phyloP scores from a whole-genome alignment of 176 grass and related monocot genomes.

The Musa schizocarpa region DNA sequence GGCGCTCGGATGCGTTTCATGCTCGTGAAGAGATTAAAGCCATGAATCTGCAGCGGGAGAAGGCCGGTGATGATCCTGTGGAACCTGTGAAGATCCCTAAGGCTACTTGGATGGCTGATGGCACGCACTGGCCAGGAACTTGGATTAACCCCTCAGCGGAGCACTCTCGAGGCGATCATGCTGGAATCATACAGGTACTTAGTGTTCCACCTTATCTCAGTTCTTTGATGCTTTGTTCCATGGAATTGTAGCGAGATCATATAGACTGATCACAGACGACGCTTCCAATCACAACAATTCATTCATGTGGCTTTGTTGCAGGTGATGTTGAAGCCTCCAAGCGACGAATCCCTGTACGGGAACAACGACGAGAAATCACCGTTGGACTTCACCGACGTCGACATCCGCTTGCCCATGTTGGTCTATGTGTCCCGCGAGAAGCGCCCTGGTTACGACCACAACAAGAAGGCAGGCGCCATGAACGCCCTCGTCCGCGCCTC shows the following conservation, averaged over 20 bases:
- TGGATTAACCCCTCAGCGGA: conserved; percentile 74
- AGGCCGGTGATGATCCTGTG: conserved; percentile 56
- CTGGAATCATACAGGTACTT: conserved; percentile 85
- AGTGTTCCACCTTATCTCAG: background rate
- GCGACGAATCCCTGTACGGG: conserved; percentile 50
- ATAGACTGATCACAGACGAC: too few relatives aligned
- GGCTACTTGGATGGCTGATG: conserved; percentile 98
- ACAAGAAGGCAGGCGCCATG: conserved; percentile 98
- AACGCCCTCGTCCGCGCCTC: conserved; percentile 94
- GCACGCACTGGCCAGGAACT: conserved; percentile 92
- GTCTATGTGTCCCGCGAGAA: conserved; percentile 94
- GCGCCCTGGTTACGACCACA: conserved; percentile 91
- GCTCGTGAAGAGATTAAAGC: conserved; percentile 97
- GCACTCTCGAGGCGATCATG: conserved; percentile 65
- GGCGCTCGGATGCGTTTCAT: conserved; percentile 87
- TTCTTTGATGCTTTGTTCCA: too few relatives aligned
- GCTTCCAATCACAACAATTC: too few relatives aligned
- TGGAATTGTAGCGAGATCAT: too few relatives aligned
- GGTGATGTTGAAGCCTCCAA: conserved; percentile 92
- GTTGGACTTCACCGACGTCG: conserved; percentile 55
- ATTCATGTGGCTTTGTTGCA: conserved; percentile 10
- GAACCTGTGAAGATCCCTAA: conserved; percentile 88
- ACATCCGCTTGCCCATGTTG: conserved; percentile 79
- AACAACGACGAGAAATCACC: conserved; percentile 44
- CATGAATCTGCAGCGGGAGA: conserved; percentile 78